Conservation (phyloP, 2,329 filamentous ascomycete species). For the Escovopsis sp. region DNA sequence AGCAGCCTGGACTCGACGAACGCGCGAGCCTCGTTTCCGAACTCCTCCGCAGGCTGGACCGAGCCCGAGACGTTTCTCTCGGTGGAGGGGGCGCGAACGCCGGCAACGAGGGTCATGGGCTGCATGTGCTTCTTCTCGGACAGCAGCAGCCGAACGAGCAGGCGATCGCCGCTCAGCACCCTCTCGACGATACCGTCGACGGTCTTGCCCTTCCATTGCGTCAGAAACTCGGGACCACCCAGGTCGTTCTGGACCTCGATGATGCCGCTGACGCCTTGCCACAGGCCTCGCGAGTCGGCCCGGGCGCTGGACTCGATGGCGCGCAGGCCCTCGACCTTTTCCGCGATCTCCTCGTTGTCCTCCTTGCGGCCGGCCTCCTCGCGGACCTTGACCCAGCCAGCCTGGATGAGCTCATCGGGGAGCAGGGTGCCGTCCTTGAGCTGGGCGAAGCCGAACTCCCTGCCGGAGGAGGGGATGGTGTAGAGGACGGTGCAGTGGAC, state of each 20-base stretch:
- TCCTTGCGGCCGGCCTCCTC: constrained; percentile 91
- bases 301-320: constrained; percentile 65
- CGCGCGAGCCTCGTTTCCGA: constrained; percentile 72
- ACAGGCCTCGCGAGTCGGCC: constrained; percentile 66
- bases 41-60: constrained; percentile 74
- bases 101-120: constrained; percentile 77
- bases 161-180: constrained; percentile 78
- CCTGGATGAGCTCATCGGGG: constrained; percentile 70
- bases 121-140: constrained; percentile 76
- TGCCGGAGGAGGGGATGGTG: constrained; percentile 67
- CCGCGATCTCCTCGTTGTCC: constrained; percentile 59
- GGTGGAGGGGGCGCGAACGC: constrained; percentile 78
- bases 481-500: constrained; percentile 79
- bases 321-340: constrained; percentile 64
- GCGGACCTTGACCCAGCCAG: constrained; percentile 84
- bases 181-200: constrained; percentile 81
- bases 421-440: constrained; percentile 63
- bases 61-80: constrained; percentile 71
- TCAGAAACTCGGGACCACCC: constrained; percentile 62
- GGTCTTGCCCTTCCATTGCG: constrained; percentile 71
- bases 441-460: constrained; percentile 74
- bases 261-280: constrained; percentile 48
- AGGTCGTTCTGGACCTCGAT: constrained; percentile 76
- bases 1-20: constrained; percentile 79
- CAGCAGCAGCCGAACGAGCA: constrained; percentile 69